These are phyloP conservation scores for Yarrowia deformans DNA, from an alignment of 805 yeast species.

Conservation along the genomic window DNA sequence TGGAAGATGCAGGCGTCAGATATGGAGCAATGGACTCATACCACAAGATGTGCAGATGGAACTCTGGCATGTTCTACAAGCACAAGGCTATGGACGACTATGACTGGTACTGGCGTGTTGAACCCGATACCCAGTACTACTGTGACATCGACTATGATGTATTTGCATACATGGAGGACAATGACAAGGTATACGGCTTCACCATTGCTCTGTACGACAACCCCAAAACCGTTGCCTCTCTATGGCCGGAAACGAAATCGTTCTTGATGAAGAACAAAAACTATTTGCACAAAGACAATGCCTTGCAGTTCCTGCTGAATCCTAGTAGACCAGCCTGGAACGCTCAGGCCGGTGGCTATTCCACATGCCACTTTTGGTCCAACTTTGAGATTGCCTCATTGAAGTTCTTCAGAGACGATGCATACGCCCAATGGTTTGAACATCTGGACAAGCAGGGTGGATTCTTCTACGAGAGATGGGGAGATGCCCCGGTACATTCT, in stretches of 20 bases:
- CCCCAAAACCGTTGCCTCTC: constrained; percentile 80
- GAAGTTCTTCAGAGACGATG: constrained; percentile 74
- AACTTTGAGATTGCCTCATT: constrained; percentile 82
- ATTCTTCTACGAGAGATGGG: constrained; percentile 93
- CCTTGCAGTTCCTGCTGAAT: constrained; percentile 46
- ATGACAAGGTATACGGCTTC: constrained; percentile 84
- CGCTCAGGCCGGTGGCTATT: constrained; percentile 63
- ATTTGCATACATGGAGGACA: constrained; percentile 77
- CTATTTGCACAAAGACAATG: constrained; percentile 65
- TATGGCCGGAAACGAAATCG: constrained; percentile 78
- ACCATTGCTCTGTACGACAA: constrained; percentile 85
- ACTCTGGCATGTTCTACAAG: constrained; percentile 87
- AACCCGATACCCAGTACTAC: constrained; percentile 86
- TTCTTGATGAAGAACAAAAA: constrained; percentile 67
- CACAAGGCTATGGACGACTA: constrained; percentile 74
- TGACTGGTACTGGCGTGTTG: constrained; percentile 95
- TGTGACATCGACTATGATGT: constrained; percentile 83
- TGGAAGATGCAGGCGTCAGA: constrained; percentile 55
- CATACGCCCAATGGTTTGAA: constrained; percentile 71
- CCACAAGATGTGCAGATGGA: constrained; percentile 95
- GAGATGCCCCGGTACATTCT: constrained; percentile 88
- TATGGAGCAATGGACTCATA: constrained; percentile 73
- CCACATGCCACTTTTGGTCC: constrained; percentile 88
- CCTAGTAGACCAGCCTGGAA: constrained; percentile 31
- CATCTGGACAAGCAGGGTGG: constrained; percentile 76